Evolutionary conservation across 345 rosid genomes (phyloP).

Genomic region (Populus deltoides): DNA sequence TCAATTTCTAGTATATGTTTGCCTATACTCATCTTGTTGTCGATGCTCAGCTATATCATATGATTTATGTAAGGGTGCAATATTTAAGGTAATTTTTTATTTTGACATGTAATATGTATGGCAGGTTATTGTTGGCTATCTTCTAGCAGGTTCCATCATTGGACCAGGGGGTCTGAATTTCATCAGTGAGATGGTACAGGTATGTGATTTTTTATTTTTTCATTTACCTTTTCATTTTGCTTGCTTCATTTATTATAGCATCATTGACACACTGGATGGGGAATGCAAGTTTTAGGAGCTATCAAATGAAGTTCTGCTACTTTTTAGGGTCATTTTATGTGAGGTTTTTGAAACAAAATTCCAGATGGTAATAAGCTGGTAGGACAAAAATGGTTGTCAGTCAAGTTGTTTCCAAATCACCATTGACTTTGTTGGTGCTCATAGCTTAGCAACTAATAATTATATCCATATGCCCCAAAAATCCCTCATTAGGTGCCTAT

Average conservation of each 20-base stretch:
- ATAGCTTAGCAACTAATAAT: background rate
- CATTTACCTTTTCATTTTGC: background rate
- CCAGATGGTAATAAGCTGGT: background rate
- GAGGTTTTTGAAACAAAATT: background rate
- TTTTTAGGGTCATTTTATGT: background rate
- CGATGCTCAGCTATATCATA: constrained; percentile 7
- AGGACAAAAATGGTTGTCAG: background rate
- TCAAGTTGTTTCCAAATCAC: background rate
- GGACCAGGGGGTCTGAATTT: constrained; percentile 99
- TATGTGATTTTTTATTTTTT: constrained; percentile 22
- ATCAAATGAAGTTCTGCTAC: background rate
- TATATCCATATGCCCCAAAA: background rate
- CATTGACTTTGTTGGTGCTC: background rate
- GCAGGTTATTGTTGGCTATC: constrained; percentile 96
- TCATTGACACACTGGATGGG: background rate
- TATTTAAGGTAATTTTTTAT: background rate
- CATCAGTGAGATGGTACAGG: constrained; percentile 99
- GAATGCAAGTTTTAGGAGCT: background rate
- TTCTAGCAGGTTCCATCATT: constrained; percentile 91
- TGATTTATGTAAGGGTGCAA: constrained; percentile 12
- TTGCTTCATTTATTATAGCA: background rate
- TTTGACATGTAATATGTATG: constrained; percentile 6
- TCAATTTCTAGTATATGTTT: constrained; percentile 6
- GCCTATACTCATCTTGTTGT: background rate
- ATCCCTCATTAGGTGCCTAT: background rate